A percentile compares a stretch with the other conserved stretches of the same genome.
These are phyloP conservation scores for Litchi chinensis DNA, from an alignment of 345 rosid genomes.

Conservation along the genomic window DNA sequence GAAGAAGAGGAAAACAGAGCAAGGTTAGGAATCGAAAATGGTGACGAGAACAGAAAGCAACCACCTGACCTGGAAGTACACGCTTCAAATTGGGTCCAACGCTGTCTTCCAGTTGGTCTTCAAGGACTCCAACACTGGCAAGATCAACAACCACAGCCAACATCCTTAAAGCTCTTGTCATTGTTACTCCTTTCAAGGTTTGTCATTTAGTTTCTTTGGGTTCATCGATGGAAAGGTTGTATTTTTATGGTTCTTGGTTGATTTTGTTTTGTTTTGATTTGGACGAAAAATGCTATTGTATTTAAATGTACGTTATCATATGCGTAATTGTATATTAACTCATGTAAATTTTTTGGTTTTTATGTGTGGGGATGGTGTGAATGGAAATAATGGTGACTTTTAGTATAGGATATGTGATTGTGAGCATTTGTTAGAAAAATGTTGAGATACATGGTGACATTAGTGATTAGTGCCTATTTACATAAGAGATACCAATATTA, in stretches of 20 bases:
- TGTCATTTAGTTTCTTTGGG: background rate
- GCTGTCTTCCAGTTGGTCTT: conserved; percentile 73
- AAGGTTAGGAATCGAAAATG: no score
- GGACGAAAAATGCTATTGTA: background rate
- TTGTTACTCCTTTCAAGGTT: conserved; percentile 96
- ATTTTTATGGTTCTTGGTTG: no score
- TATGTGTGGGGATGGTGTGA: no score
- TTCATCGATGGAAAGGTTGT: background rate
- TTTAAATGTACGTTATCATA: background rate
- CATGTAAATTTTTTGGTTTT: no score
- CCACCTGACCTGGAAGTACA: conserved; percentile 84
- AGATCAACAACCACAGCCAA: conserved; percentile 58
- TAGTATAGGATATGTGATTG: background rate
- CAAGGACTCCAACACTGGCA: conserved; percentile 78
- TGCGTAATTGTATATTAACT: background rate
- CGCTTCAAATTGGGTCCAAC: conserved; percentile 92
- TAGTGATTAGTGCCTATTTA: background rate
- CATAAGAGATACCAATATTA: background rate
- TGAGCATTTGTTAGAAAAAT: background rate
- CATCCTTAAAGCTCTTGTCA: conserved; percentile 86
- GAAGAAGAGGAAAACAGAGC: no score
- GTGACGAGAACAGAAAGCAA: no score
- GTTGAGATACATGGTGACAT: background rate
- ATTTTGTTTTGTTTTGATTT: background rate
- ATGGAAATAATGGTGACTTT: background rate